These are phyloP conservation scores for Suaeda aralocaspica DNA, from an alignment of 148 eudicot genomes.

Conservation along the genomic window DNA sequence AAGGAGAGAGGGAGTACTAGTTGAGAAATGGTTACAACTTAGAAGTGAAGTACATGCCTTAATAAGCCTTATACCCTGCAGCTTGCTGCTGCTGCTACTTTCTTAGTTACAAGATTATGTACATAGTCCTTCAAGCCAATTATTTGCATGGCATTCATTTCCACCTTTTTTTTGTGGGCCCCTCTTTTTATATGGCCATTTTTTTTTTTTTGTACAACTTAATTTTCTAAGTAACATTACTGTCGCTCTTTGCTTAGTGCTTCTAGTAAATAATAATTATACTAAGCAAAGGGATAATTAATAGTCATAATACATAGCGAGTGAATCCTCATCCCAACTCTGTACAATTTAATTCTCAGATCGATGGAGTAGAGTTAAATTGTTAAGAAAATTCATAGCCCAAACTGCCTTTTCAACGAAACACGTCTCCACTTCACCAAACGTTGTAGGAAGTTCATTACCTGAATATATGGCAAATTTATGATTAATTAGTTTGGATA, in stretches of 20 bases:
- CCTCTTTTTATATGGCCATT: background rate
- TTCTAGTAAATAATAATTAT: slow-evolving; percentile 11
- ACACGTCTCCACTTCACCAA: slow-evolving; percentile 58
- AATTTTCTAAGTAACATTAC: background rate
- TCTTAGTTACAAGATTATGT: slow-evolving; percentile 13
- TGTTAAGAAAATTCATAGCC: slow-evolving; percentile 20
- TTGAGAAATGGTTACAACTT: slow-evolving; percentile 8
- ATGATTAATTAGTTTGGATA: no score
- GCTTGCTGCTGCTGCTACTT: background rate
- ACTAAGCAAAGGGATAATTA: slow-evolving; percentile 13
- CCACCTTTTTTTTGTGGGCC: background rate
- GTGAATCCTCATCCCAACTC: slow-evolving; percentile 14
- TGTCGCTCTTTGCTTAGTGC: slow-evolving; percentile 4
- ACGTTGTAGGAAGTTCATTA: slow-evolving; percentile 66
- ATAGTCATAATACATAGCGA: no score
- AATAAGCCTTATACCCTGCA: slow-evolving; percentile 4
- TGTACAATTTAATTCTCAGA: slow-evolving; percentile 11
- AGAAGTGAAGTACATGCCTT: slow-evolving; percentile 4
- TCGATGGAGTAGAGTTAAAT: background rate
- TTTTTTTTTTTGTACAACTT: slow-evolving; percentile 10
- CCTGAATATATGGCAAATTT: no score
- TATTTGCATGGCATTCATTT: background rate
- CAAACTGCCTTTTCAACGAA: slow-evolving; percentile 38
- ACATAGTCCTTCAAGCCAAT: slow-evolving; percentile 9
- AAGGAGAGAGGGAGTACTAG: no score